A percentile compares a stretch with the other conserved stretches of the same genome.
Evolutionary conservation across 192 early-diverging fungal genomes (phyloP).

Genomic region (Backusella macrospora): DNA sequence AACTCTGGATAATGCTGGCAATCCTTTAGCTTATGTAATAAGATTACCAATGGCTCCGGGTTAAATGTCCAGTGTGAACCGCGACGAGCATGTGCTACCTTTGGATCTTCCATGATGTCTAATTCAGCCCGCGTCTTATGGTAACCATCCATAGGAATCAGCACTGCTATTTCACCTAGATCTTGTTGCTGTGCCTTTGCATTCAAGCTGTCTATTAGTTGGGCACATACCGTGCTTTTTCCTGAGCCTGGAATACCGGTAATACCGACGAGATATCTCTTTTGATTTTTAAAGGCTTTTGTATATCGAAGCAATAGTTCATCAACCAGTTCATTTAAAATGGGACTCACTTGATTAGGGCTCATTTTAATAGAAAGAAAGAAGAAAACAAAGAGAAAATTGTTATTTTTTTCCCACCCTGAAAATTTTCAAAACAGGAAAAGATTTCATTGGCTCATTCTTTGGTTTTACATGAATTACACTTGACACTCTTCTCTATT

Average conservation of each 20-base stretch:
- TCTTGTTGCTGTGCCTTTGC: neutral
- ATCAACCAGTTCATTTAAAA: neutral
- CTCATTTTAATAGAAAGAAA: neutral
- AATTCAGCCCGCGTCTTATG: constrained; percentile 2
- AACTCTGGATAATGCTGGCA: neutral
- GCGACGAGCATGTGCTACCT: neutral
- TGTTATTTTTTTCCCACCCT: no score
- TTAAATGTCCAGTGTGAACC: neutral
- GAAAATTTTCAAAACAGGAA: no score
- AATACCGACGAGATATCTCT: neutral
- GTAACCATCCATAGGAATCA: neutral
- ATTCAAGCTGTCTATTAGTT: neutral
- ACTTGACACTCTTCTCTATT: no score
- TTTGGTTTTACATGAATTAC: no score
- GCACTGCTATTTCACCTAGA: neutral
- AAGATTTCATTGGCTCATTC: no score
- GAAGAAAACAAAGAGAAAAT: neutral
- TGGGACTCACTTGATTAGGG: neutral
- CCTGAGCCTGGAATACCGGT: neutral
- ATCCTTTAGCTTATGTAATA: neutral
- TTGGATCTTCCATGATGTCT: neutral
- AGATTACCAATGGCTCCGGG: neutral
- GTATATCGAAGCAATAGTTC: neutral
- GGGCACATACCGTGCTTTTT: neutral
- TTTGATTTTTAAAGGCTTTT: neutral